These are phyloP conservation scores for Coniophora puteana DNA, from an alignment of 1,284 basidiomycete genomes.

Conservation along the genomic window DNA sequence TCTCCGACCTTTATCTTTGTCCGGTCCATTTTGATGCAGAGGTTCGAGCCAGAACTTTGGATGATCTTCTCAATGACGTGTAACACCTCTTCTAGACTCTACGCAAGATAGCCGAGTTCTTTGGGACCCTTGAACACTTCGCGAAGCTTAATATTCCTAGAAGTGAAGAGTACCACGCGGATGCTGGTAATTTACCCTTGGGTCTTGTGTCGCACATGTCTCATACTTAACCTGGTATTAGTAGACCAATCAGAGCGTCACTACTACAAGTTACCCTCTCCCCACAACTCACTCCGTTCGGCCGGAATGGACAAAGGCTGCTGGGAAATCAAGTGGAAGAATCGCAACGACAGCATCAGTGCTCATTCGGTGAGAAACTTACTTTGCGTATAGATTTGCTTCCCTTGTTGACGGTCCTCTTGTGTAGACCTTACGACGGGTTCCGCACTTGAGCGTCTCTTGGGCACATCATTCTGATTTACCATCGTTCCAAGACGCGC, in stretches of 20 bases:
- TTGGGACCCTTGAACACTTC: conserved; percentile 53
- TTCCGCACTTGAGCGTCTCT: conserved; percentile 69
- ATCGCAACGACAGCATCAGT: conserved; percentile 68
- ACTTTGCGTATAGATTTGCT: conserved; percentile 5
- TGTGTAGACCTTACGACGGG: conserved; percentile 60
- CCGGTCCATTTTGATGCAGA: conserved; percentile 56
- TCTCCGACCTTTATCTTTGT: conserved; percentile 43
- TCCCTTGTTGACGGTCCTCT: conserved; percentile 3
- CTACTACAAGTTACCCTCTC: conserved; percentile 35
- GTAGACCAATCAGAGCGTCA: conserved; percentile 16
- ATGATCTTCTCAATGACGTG: conserved; percentile 9
- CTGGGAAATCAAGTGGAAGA: conserved; percentile 75
- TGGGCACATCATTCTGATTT: conserved; percentile 61
- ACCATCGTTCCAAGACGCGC: conserved; percentile 16
- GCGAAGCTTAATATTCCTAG: conserved; percentile 8
- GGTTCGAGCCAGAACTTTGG: conserved; percentile 29
- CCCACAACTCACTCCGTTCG: conserved; percentile 52
- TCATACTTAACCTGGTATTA: conserved; percentile 19
- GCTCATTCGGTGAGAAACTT: conserved; percentile 61
- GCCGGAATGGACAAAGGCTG: conserved; percentile 52
- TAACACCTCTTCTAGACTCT: conserved; percentile 39
- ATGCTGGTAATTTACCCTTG: no score
- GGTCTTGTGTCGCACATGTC: no score
- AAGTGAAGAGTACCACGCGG: neutral
- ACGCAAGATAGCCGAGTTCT: conserved; percentile 42